phyloP scores from a whole-genome alignment of 805 yeast genomes.

The Saccharomycopsis schoenii region DNA sequence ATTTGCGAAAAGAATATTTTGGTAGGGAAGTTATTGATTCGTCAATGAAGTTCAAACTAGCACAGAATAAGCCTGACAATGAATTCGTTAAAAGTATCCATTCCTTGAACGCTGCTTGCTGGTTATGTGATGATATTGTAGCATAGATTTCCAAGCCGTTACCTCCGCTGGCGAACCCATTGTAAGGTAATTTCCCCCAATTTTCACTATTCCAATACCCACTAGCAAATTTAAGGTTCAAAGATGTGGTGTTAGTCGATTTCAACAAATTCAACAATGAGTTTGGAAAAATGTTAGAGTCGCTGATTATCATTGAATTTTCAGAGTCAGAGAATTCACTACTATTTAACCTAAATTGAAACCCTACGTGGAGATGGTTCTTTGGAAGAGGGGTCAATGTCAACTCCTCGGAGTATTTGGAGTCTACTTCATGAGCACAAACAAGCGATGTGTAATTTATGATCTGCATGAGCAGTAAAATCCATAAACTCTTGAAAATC shows the following conservation, averaged over 20 bases:
- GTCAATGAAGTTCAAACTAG: constrained; percentile 84
- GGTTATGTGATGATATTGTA: constrained; percentile 51
- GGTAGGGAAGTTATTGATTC: constrained; percentile 68
- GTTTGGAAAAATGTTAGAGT: constrained; percentile 69
- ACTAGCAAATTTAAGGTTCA: constrained; percentile 80
- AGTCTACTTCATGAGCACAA: neutral
- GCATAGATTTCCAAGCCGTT: constrained; percentile 96
- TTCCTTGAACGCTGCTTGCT: constrained; percentile 43
- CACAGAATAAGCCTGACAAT: constrained; percentile 88
- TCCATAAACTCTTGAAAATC: neutral
- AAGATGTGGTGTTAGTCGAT: constrained; percentile 55
- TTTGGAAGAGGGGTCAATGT: constrained; percentile 16
- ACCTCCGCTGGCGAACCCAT: constrained; percentile 76
- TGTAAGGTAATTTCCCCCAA: constrained; percentile 75
- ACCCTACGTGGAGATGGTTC: constrained; percentile 15
- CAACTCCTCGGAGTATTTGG: constrained; percentile 10
- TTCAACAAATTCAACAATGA: constrained; percentile 69
- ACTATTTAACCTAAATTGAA: constrained; percentile 13
- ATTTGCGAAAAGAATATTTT: constrained; percentile 29
- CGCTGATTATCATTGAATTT: constrained; percentile 13
- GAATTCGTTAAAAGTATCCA: constrained; percentile 72
- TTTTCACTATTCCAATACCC: constrained; percentile 90
- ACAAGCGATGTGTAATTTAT: too few relatives aligned
- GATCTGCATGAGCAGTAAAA: too few relatives aligned
- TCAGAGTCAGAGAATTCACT: constrained; percentile 9